Evolutionary conservation across 768 basidiomycete genomes (phyloP).

Genomic region (Kwoniella europaea): DNA sequence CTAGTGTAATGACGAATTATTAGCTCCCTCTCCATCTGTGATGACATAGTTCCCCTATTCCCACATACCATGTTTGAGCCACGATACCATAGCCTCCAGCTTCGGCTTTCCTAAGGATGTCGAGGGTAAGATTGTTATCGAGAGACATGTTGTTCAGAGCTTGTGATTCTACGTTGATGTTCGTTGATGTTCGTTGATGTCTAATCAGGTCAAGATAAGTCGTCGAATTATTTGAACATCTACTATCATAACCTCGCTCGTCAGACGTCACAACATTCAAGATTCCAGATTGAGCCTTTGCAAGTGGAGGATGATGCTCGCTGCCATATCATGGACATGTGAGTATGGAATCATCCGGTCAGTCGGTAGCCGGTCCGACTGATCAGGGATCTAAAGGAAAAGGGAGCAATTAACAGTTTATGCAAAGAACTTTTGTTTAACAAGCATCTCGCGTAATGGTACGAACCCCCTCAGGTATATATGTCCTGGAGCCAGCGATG

Average conservation of each 20-base stretch:
- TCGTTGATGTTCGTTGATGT: too few relatives aligned
- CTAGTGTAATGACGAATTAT: slow-evolving; percentile 3
- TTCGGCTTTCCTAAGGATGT: slow-evolving; percentile 56
- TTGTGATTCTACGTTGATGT: too few relatives aligned
- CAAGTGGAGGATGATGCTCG: not conserved
- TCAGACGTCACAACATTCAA: not conserved
- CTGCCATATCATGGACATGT: not conserved
- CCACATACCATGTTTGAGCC: slow-evolving; percentile 44
- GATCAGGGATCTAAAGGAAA: not conserved
- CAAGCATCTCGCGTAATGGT: too few relatives aligned
- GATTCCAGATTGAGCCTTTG: too few relatives aligned
- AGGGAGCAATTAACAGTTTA: not conserved
- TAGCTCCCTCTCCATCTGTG: not conserved
- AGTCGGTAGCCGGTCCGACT: slow-evolving; percentile 10
- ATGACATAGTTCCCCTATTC: not conserved
- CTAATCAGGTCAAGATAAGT: too few relatives aligned
- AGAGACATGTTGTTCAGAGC: slow-evolving; percentile 24
- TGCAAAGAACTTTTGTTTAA: too few relatives aligned
- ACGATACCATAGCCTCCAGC: slow-evolving; percentile 55
- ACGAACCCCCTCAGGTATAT: too few relatives aligned
- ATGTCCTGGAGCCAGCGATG: too few relatives aligned
- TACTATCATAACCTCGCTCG: not conserved
- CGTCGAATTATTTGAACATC: not conserved
- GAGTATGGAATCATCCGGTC: slow-evolving; percentile 7
- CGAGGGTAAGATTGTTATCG: slow-evolving; percentile 53